Evolutionary conservation across 176 grass and related monocot species (phyloP), one percentile per base, ranked within the genome.

Genomic region (Triticum monococcum): DNA sequence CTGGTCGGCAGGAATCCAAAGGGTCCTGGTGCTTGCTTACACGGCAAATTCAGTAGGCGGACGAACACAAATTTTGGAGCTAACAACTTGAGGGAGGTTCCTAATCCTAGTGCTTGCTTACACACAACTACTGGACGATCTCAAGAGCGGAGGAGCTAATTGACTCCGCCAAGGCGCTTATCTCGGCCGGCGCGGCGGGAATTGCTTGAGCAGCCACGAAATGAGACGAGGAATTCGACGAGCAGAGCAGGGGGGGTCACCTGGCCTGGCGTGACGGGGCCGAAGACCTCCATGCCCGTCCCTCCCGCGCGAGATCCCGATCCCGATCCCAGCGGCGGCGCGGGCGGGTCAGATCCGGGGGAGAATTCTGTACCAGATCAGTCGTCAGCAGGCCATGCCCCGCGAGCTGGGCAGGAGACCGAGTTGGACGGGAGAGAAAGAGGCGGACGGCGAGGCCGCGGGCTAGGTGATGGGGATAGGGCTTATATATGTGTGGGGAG

Each of bases 261-360:
- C 90, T 95, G 93, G 10, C 90, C 93, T 35, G 90, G 88, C 52
- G 85, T 90, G 80, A 95, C 93, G 66, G 88, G 93, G 60, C 87
- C 90, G 77, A 90, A 93, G 80, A 93, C 88, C 85, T 93, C 91
- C 91, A 93, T 93, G 30, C 22, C 63, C 22, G 12, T 6, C 43
- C 17, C 23, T 24, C 33, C 25, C 26, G 7, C 24, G 9, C 78
- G 26, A 65, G 86, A 46, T 46, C 48, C 14, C 14, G 48, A 83
- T 66, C 76, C n/a, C 25, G 67, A 54, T 64, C 65, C 66, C 26
- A 31, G 54, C 61, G 0, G 59, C 59, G 3, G 72, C 71, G 43
- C 22, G 24, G 22, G 33, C 22, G 4, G 54, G 13, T 68, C 76
- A 89, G 88, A 89, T 89, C 87, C 68, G 10, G 78, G 3, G 0